phyloP scores from a whole-genome alignment of 768 basidiomycete species.

The Boletus subcaerulescens region DNA sequence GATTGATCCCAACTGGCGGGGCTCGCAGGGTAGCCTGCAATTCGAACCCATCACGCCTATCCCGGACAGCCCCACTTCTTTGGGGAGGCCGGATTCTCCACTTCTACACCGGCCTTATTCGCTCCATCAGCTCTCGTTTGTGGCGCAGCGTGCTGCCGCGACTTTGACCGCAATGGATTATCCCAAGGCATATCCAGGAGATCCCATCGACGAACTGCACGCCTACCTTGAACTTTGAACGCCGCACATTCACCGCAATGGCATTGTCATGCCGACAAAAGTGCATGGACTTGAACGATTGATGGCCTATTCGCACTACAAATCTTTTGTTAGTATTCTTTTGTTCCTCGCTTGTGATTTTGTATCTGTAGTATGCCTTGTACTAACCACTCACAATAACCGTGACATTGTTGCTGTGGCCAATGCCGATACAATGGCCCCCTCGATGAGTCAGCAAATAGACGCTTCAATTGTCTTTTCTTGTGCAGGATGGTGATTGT shows the following conservation, averaged over 20 bases:
- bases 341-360: not conserved
- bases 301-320: no score
- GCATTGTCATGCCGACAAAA: not conserved
- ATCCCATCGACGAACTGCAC: constrained; percentile 25
- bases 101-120: constrained; percentile 22
- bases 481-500: constrained; percentile 1
- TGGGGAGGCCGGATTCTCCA: constrained; percentile 22
- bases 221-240: constrained; percentile 17
- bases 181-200: not conserved
- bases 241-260: not conserved
- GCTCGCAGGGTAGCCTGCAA: constrained; percentile 20
- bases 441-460: constrained; percentile 13
- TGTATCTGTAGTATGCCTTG: not conserved
- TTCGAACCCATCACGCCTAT: constrained; percentile 26
- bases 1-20: constrained; percentile 22
- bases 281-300: no score
- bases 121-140: constrained; percentile 14
- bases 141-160: not conserved
- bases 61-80: constrained; percentile 9
- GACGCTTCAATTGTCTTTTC: constrained; percentile 6
- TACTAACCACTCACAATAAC: constrained; percentile 6
- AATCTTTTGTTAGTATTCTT: not conserved
- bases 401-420: not conserved
- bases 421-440: constrained; percentile 2
- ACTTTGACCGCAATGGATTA: not conserved